These are phyloP conservation scores for Pseudozyma hubeiensis DNA, from an alignment of 1,284 basidiomycete species.

Conservation along the genomic window DNA sequence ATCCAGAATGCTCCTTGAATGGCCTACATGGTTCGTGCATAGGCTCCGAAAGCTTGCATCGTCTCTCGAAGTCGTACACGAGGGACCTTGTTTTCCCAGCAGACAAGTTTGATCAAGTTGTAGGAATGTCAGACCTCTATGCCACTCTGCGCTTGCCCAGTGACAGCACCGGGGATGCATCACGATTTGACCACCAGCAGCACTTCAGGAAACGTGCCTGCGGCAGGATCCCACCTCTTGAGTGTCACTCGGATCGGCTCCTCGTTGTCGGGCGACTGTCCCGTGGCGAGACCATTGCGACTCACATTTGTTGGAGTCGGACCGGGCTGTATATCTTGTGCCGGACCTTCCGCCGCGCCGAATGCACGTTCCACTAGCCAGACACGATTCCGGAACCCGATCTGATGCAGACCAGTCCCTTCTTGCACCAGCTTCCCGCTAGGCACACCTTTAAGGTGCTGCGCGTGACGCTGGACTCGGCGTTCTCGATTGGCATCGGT, in stretches of 20 bases:
- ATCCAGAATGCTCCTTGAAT: not conserved
- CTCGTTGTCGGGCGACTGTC: constrained; percentile 9
- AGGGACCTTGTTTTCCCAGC: no score
- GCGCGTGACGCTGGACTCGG: constrained; percentile 15
- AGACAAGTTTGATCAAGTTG: no score
- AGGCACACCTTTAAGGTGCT: not conserved
- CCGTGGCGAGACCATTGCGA: not conserved
- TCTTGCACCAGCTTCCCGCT: not conserved
- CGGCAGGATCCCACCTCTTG: constrained; percentile 55
- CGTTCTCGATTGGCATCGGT: constrained; percentile 43
- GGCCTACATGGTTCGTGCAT: constrained; percentile 30
- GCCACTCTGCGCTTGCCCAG: no score
- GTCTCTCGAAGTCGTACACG: constrained; percentile 28
- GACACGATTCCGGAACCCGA: constrained; percentile 65
- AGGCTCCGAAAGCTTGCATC: constrained; percentile 43
- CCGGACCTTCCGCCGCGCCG: constrained; percentile 1
- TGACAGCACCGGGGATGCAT: not conserved
- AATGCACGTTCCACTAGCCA: constrained; percentile 55
- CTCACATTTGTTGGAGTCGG: constrained; percentile 25
- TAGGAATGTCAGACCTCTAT: constrained; percentile 16
- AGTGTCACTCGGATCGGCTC: constrained; percentile 32
- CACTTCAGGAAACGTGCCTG: constrained; percentile 56
- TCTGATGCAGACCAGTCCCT: constrained; percentile 48
- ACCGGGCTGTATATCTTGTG: constrained; percentile 3
- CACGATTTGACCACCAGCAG: constrained; percentile 58